These are phyloP conservation scores for Tilletia caries DNA, from an alignment of 1,284 basidiomycete genomes.

Conservation along the genomic window DNA sequence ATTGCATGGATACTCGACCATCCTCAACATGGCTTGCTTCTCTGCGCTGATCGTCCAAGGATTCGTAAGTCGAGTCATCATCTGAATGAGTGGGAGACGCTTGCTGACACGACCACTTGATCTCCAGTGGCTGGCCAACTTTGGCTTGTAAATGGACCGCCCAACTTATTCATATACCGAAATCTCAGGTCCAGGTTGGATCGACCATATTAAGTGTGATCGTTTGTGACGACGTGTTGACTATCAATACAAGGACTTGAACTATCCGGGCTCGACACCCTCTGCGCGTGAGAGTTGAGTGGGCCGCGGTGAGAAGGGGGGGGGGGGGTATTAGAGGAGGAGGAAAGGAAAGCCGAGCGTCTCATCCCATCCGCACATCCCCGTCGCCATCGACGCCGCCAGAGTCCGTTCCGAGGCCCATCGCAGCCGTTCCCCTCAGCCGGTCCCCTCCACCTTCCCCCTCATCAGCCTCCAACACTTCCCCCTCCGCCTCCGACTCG, in stretches of 20 bases:
- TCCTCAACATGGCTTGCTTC: background rate
- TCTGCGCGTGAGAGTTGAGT: no score
- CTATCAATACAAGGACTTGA: no score
- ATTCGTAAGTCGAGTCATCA: background rate
- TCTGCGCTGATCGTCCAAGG: background rate
- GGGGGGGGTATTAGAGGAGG: no score
- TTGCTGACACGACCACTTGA: background rate
- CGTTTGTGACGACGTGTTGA: no score
- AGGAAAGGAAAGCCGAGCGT: no score
- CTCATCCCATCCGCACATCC: constrained; percentile 8
- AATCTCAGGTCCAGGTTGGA: no score
- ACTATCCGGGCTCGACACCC: no score
- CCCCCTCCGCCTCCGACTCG: constrained; percentile 1
- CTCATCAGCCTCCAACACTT: background rate
- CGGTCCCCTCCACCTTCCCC: background rate
- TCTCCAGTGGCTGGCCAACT: constrained; percentile 7
- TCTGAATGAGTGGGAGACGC: background rate
- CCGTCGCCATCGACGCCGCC: background rate
- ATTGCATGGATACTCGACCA: background rate
- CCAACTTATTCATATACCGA: no score
- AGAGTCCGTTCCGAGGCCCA: background rate
- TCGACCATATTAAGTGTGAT: no score
- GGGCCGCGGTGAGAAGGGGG: no score
- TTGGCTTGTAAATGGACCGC: constrained; percentile 6
- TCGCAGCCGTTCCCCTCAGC: background rate